Evolutionary conservation across 2,329 filamentous ascomycete species (phyloP), one percentile per base, ranked within the genome.

Genomic region (Aspergillus chevalieri): DNA sequence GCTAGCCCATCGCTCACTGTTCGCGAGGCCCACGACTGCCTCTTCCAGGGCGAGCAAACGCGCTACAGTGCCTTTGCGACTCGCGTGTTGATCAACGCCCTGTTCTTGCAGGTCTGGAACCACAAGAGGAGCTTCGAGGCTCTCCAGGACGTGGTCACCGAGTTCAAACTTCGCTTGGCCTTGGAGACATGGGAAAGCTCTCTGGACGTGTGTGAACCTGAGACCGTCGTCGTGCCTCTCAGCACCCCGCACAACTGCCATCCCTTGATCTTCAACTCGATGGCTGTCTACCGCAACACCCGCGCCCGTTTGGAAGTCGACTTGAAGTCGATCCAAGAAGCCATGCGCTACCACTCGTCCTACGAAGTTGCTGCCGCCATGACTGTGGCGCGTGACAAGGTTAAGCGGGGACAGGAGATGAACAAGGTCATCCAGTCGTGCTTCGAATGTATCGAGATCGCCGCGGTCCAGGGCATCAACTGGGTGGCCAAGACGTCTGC

Each of bases 141-240:
- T 46, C 78, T 97, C 38, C 93, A 97, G 72, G 92, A 97, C 65
- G 91, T 97, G 36, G 92, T 97, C 42, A 95, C 92, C 3, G 93
- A 97, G 74, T 97, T 95, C 80, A 97, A 96, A 78, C 85, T 98
- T 53, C 84, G 93, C 50, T 82, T 96, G 47, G 93, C 93, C 46
- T 78, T 98, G 47, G 92, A 97, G 74, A 96, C 92, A n/a, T 98
- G 93, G 93, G 90, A 97, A 77, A 94, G 88, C 73, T 96, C 92
- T 38, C 81, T 97, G 19, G 89, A 94, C 50, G 80, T 94, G 53
- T 96, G 91, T 68, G 92, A 97, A 74, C 86, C 90, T 2, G 93
- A 98, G 72, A 85, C 83, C 12, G 88, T 92, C 47, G 81, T 89
- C 10, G 89, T 96, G 46, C 89, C 91, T 47, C 80, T 97, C 57